These are phyloP conservation scores for Chaetothyriales sp. DNA, from an alignment of 2,329 filamentous ascomycete species.

Conservation along the genomic window DNA sequence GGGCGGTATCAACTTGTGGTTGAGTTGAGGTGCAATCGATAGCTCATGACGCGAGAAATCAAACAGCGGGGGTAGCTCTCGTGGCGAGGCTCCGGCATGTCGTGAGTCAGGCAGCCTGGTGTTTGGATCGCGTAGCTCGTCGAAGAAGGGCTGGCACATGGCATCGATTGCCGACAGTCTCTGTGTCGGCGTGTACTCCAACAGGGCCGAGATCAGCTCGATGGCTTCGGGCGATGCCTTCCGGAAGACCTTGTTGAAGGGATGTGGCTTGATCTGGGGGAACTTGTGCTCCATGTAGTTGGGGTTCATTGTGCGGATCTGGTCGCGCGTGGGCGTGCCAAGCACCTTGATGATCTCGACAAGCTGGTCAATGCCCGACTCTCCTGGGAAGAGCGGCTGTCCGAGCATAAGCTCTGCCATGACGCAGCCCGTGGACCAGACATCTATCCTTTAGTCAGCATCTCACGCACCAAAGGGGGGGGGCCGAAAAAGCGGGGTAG, in stretches of 20 bases:
- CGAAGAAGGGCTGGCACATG: conserved; percentile 97
- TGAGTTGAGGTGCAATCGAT: conserved; percentile 82
- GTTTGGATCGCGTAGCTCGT: conserved; percentile 81
- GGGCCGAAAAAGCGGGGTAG: conserved; percentile 6
- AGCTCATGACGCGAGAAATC: conserved; percentile 92
- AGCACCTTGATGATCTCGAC: conserved; percentile 99
- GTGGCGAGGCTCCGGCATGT: conserved; percentile 62
- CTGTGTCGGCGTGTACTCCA: conserved; percentile 96
- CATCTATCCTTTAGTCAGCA: conserved; percentile 46
- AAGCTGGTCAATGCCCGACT: conserved; percentile 95
- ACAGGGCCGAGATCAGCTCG: conserved; percentile 78
- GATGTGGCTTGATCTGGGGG: conserved; percentile 97
- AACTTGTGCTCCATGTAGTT: conserved; percentile 99
- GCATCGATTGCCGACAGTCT: conserved; percentile 84
- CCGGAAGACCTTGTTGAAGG: conserved; percentile 97
- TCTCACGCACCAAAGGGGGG: conserved; percentile 2
- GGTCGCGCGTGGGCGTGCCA: conserved; percentile 88
- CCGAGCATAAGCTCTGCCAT: conserved; percentile 99
- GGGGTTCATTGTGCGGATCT: conserved; percentile 99
- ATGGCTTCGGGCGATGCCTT: conserved; percentile 89
- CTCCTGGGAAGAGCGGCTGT: conserved; percentile 91
- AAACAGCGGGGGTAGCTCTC: conserved; percentile 76
- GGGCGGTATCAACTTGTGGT: conserved; percentile 70
- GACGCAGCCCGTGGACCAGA: conserved; percentile 97
- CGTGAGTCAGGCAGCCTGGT: conserved; percentile 89